Conservation (phyloP, 805 yeast genomes). For the Clavispora santaluciae region DNA sequence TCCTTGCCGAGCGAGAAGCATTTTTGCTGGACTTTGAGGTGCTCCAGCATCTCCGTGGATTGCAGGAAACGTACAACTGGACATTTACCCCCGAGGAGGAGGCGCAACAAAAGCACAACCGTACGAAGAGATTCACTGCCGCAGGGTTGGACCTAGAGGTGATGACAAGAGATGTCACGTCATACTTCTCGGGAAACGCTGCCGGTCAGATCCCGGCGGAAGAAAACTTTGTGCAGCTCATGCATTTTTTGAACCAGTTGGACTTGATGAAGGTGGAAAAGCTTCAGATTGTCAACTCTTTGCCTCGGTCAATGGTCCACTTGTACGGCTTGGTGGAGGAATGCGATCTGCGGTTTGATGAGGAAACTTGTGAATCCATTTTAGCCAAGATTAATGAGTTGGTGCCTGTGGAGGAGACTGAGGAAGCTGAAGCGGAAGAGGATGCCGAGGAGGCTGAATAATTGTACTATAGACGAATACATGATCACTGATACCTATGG, state of each 20-base stretch:
- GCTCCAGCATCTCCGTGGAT: constrained; percentile 44
- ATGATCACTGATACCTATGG: background rate
- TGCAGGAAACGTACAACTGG: constrained; percentile 47
- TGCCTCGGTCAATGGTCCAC: constrained; percentile 77
- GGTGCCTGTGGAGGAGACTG: constrained; percentile 43
- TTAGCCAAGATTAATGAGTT: constrained; percentile 50
- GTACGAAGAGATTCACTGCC: constrained; percentile 27
- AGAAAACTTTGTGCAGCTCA: constrained; percentile 30
- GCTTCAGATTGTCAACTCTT: constrained; percentile 73
- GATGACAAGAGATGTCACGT: constrained; percentile 43
- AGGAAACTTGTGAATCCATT: constrained; percentile 57
- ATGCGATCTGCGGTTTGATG: constrained; percentile 80
- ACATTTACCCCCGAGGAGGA: constrained; percentile 32
- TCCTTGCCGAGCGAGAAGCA: constrained; percentile 49
- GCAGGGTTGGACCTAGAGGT: constrained; percentile 46
- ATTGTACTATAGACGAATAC: background rate
- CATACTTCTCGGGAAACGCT: constrained; percentile 33
- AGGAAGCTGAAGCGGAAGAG: constrained; percentile 21
- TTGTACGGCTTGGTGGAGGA: constrained; percentile 83
- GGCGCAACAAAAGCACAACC: constrained; percentile 17
- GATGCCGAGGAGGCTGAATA: constrained; percentile 8
- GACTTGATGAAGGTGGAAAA: constrained; percentile 76
- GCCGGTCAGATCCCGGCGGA: constrained; percentile 18
- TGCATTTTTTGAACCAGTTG: constrained; percentile 44
- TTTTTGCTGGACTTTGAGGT: constrained; percentile 67